phyloP scores from a whole-genome alignment of 495 filamentous ascomycete species.

The Terfezia boudieri region DNA sequence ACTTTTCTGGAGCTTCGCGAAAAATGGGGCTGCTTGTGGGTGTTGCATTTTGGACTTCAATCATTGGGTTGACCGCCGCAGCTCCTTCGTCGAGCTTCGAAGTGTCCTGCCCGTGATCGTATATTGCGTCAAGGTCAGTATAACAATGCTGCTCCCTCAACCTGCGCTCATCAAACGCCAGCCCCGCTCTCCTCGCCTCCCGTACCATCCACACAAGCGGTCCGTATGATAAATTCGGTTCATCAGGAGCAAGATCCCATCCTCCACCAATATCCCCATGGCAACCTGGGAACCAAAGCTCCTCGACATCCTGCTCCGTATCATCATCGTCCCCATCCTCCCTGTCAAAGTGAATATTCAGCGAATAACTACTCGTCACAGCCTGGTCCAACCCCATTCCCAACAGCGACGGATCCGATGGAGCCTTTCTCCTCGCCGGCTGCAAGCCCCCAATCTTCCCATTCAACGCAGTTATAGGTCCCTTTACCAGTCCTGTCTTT shows the following conservation, averaged over 20 bases:
- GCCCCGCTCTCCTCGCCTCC: constrained; percentile 42
- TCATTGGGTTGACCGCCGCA: not conserved
- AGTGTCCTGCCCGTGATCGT: too few species aligned
- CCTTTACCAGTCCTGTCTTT: not conserved
- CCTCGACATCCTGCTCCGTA: constrained; percentile 49
- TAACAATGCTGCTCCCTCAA: constrained; percentile 39
- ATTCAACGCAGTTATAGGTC: not conserved
- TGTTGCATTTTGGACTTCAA: too few species aligned
- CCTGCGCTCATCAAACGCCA: constrained; percentile 46
- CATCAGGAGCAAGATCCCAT: constrained; percentile 39
- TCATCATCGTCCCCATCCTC: constrained; percentile 32
- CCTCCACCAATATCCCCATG: constrained; percentile 74
- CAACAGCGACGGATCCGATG: not conserved
- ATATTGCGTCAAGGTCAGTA: constrained; percentile 19
- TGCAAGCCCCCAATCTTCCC: not conserved
- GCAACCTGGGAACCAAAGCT: constrained; percentile 65
- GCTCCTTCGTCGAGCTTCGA: not conserved
- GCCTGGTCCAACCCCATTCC: not conserved
- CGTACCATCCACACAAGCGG: constrained; percentile 67
- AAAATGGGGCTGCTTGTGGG: too few species aligned
- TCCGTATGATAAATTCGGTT: constrained; percentile 44
- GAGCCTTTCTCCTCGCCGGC: not conserved
- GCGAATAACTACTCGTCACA: constrained; percentile 2
- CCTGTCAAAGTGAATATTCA: constrained; percentile 8
- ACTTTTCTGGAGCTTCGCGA: too few species aligned